Evolutionary conservation across 148 eudicot species (phyloP), one percentile per base, ranked within the genome.

Genomic region (Fagopyrum esculentum): DNA sequence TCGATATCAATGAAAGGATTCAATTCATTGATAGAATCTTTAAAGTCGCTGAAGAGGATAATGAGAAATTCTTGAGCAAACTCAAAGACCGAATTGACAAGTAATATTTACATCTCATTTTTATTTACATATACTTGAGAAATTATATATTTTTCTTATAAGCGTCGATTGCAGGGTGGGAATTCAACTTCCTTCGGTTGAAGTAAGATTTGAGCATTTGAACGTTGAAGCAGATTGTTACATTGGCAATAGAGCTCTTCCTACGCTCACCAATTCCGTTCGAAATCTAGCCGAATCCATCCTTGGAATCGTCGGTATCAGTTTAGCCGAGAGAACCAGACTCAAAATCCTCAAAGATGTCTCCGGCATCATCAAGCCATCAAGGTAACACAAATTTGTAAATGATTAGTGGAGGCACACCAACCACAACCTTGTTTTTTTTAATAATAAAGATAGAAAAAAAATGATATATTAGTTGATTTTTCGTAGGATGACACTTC

Each of bases 201-300:
- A 92, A 82, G 86, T 96, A 10, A 74, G 99, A 50, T 92, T 77
- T 66, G 90, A 90, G 69, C 87, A 86, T 51, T 79, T 96, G 52
- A 92, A 87, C 1, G 52, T 96, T 0, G 93, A 92, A 77, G 98
- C 99, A 2, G 89, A 96, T 61, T 87, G 92, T 79, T 83, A 89
- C 40, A 82, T 92, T 4, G 99, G 99, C 6, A 84, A 82, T 45
- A 84, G 99, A 85, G 99, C 98, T 17, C 94, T 96, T 50, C 99
- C 99, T 0, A 86, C 94, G 2, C 85, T 96, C 9, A 84, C 85
- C 13, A 96, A 96, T 49, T 80, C 89, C 0, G 84, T 85, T 8
- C 82, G 97, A 1, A 92, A 92, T 73, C 43, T 83, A 0, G 86
- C 80, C 0, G 99, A 92, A 74, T 78, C 89, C 4, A 77, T 79